Evolutionary conservation across 2,329 filamentous ascomycete species (phyloP), one percentile per base, ranked within the genome.

Genomic region (Calonectria ilicicola): DNA sequence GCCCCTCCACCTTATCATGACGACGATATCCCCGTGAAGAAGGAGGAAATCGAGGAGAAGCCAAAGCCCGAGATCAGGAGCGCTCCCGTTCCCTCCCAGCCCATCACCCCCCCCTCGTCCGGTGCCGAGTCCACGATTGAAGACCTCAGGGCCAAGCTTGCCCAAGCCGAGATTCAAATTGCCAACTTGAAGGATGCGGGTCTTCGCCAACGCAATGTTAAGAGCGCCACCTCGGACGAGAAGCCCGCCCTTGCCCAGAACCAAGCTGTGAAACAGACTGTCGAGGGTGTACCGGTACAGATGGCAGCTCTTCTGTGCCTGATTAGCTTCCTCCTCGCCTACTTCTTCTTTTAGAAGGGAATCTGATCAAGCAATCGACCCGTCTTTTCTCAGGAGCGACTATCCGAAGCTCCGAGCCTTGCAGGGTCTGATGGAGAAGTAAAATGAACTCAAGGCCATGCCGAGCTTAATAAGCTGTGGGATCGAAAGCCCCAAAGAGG

Each of bases 251-350:
- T 83, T 56, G 86, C 83, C 75, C 87, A 85, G 84, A 88, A 88
- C 76, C 91, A 90, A 80, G 88, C 88, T 78, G 87, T 86, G 74
- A 88, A 86, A 81, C 89, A 85, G 83, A 92, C 85, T 8, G 81
- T 82, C 77, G 92, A 95, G 78, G 96, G 97, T 26, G 96, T 99
- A 4, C 93, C 97, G 0, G 91, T 99, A 63, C 93, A 96, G 83
- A 91, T 96, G 74, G 94, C 94, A 53, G 96, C 97, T 26, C 87
- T 91, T 26, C 87, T 99, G 51, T 98, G 96, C 83, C 87, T 99
- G 80, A 80, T 98, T 75, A 96, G 95, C 87, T 99, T 99, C 87
- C 85, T 99, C 81, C 90, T 98, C 79, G 97, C 95, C 68, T 99
- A 98, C 86, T 91, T 98, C 84, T 95, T 99, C 88, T 99, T 99